Evolutionary conservation across 1,284 basidiomycete species (phyloP).

Genomic region (Ustilago loliicola): DNA sequence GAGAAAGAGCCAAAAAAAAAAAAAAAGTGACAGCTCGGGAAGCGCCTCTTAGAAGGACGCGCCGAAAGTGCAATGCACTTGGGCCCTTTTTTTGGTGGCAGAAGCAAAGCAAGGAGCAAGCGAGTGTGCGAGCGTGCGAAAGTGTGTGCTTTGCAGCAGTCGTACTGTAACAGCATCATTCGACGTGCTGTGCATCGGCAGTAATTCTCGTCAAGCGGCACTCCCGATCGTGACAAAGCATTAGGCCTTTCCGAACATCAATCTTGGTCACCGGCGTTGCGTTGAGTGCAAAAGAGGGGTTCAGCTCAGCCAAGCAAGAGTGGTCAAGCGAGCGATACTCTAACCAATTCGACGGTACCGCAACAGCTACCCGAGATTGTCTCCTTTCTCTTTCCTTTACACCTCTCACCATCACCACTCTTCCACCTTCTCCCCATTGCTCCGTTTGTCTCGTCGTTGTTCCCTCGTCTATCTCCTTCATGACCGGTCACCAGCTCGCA

Average conservation of each 20-base stretch:
- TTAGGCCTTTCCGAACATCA: background rate
- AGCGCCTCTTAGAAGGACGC: background rate
- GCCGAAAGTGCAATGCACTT: background rate
- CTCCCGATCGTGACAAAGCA: background rate
- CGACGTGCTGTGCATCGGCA: background rate
- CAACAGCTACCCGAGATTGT: background rate
- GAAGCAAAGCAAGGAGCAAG: background rate
- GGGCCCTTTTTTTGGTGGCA: background rate
- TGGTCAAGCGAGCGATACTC: too few species aligned
- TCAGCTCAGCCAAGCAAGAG: too few species aligned
- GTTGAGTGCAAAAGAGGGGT: too few species aligned
- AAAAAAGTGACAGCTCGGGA: conserved; percentile 5
- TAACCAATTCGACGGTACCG: background rate
- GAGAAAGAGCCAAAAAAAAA: background rate
- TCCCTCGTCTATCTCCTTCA: background rate
- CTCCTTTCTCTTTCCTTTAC: background rate
- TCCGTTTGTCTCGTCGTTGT: background rate
- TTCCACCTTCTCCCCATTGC: background rate
- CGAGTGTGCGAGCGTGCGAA: background rate
- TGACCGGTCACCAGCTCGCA: background rate
- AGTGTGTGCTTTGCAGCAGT: background rate
- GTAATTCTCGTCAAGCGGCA: background rate
- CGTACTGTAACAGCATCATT: background rate
- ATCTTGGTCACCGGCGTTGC: background rate
- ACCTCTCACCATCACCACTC: background rate